phyloP scores from a whole-genome alignment of 2,329 filamentous ascomycete genomes.

The Pseudogymnoascus sp. region DNA sequence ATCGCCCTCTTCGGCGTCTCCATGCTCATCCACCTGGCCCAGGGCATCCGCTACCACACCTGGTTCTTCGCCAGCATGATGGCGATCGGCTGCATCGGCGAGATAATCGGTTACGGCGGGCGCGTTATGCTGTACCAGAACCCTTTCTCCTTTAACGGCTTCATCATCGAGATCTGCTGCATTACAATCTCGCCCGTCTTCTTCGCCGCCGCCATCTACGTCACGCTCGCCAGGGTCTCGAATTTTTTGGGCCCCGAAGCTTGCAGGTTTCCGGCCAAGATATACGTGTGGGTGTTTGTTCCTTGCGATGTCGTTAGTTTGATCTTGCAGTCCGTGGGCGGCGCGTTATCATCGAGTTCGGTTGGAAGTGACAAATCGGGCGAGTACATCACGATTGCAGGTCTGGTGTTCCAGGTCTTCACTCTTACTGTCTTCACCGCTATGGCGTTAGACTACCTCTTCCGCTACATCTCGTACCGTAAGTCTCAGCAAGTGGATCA shows the following conservation, averaged over 20 bases:
- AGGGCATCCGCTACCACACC: conserved; percentile 26
- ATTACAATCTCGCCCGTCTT: conserved; percentile 61
- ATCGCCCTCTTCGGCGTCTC: conserved; percentile 43
- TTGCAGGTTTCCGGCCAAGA: conserved; percentile 40
- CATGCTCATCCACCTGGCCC: conserved; percentile 32
- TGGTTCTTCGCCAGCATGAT: conserved; percentile 37
- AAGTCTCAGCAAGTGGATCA: conserved; percentile 24
- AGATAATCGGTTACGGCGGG: conserved; percentile 53
- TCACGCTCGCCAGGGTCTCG: conserved; percentile 48
- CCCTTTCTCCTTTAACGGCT: conserved; percentile 40
- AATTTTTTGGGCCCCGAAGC: conserved; percentile 41
- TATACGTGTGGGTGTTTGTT: conserved; percentile 41
- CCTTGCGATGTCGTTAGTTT: conserved; percentile 56
- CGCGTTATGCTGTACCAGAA: conserved; percentile 49
- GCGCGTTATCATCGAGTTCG: conserved; percentile 48
- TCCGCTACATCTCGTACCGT: conserved; percentile 6
- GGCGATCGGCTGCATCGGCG: conserved; percentile 44
- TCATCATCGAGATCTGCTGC: conserved; percentile 52
- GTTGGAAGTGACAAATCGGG: conserved; percentile 40
- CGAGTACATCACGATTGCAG: conserved; percentile 57
- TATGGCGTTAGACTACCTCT: conserved; percentile 30
- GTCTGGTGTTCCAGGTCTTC: conserved; percentile 53
- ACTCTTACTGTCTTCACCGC: conserved; percentile 49
- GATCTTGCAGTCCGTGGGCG: conserved; percentile 52
- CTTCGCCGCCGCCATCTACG: conserved; percentile 55